phyloP scores from a whole-genome alignment of 345 rosid genomes.

The Erucastrum elatum region DNA sequence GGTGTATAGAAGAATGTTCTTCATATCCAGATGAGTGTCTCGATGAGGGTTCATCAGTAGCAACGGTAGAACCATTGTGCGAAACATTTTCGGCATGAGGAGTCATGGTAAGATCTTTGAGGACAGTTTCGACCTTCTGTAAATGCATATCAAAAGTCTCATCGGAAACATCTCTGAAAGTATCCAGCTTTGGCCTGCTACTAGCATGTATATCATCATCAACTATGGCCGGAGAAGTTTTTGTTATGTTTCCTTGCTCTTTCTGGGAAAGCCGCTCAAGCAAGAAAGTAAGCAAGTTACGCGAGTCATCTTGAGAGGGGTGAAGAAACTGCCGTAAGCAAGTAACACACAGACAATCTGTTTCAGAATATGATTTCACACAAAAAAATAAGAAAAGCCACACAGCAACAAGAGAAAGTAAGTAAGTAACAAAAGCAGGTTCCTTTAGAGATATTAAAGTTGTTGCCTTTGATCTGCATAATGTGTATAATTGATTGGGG shows the following conservation, averaged over 20 bases:
- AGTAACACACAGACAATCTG: conserved; percentile 68
- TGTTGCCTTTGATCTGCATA: too few relatives aligned
- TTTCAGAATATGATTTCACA: conserved; percentile 59
- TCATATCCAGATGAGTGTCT: conserved; percentile 19
- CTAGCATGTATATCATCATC: conserved; percentile 25
- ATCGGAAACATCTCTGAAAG: conserved; percentile 4
- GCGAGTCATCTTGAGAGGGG: conserved; percentile 72
- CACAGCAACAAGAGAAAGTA: neutral
- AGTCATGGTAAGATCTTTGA: conserved; percentile 49
- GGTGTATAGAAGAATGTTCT: conserved; percentile 21
- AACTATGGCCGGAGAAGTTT: conserved; percentile 28
- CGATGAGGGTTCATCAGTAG: conserved; percentile 27
- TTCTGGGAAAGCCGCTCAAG: conserved; percentile 64
- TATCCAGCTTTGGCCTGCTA: conserved; percentile 28
- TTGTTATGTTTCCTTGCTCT: conserved; percentile 16
- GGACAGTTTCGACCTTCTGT: conserved; percentile 45
- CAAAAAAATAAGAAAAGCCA: conserved; percentile 47
- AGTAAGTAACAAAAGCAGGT: neutral
- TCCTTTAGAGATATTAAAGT: neutral
- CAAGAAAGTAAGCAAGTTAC: conserved; percentile 64
- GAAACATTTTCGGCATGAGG: conserved; percentile 22
- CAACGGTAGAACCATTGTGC: conserved; percentile 14
- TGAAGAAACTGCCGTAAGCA: conserved; percentile 71
- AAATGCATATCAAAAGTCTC: conserved; percentile 48
- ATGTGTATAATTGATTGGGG: too few relatives aligned